Evolutionary conservation across 2,329 filamentous ascomycete species (phyloP).

Genomic region (Hymenoscyphus repandus): DNA sequence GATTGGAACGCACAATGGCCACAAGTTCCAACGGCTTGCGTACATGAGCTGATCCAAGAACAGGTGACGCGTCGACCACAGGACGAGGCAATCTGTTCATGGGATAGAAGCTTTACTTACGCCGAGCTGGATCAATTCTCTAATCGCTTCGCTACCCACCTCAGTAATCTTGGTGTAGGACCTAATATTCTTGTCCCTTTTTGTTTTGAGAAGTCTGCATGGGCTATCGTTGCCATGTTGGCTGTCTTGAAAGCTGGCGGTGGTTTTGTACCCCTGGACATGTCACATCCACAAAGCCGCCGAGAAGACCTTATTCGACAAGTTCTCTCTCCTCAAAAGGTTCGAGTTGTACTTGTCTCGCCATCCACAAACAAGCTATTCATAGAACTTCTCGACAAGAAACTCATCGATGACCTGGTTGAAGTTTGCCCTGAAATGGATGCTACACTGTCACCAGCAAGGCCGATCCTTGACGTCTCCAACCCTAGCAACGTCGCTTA

Average conservation of each 20-base stretch:
- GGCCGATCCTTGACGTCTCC: too few relatives aligned
- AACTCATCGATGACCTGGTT: not conserved
- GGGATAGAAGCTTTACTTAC: slow-evolving; percentile 15
- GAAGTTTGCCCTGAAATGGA: slow-evolving; percentile 3
- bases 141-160: slow-evolving; percentile 3
- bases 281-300: slow-evolving; percentile 8
- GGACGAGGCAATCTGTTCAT: slow-evolving; percentile 3
- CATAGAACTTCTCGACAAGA: not conserved
- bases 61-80: not conserved
- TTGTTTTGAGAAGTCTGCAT: slow-evolving; percentile 21
- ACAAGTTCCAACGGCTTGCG: too few relatives aligned
- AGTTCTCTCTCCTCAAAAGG: slow-evolving; percentile 4
- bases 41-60: slow-evolving; percentile 1
- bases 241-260: slow-evolving; percentile 26
- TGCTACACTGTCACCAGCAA: too few relatives aligned
- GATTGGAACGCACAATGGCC: too few relatives aligned
- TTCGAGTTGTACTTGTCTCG: slow-evolving; percentile 13
- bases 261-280: slow-evolving; percentile 12
- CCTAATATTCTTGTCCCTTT: slow-evolving; percentile 16
- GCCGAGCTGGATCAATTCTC: too few relatives aligned
- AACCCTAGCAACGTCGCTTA: slow-evolving; percentile 4
- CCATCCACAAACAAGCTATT: not conserved
- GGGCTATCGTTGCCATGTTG: slow-evolving; percentile 25
- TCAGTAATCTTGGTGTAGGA: too few relatives aligned
- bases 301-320: slow-evolving; percentile 9